These are phyloP conservation scores for Sordariomycetes sp. DNA, from an alignment of 2,329 filamentous ascomycete genomes.

Conservation along the genomic window DNA sequence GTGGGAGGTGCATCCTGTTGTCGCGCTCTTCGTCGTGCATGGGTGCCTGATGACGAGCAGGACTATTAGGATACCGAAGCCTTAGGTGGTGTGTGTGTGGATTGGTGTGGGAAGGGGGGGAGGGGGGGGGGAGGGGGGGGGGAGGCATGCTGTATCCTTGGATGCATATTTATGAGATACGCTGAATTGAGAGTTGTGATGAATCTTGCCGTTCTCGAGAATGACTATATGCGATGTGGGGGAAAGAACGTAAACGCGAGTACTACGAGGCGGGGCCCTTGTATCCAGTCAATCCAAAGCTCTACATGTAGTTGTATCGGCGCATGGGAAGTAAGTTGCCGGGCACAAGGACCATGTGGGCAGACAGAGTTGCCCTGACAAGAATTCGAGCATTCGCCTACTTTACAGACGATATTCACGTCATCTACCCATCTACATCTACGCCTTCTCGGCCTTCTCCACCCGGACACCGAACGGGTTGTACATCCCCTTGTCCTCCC, in stretches of 20 bases:
- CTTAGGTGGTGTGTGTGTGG: slow-evolving; percentile 24
- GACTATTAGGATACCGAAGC: slow-evolving; percentile 90
- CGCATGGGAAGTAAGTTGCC: too few relatives aligned
- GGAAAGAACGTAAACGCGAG: neutral
- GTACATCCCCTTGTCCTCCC: slow-evolving; percentile 22
- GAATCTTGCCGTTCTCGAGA: neutral
- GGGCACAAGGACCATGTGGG: neutral
- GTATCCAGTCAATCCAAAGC: too few relatives aligned
- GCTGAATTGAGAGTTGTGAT: neutral
- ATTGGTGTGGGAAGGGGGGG: neutral
- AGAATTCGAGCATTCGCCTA: neutral
- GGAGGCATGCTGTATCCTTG: neutral
- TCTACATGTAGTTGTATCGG: too few relatives aligned
- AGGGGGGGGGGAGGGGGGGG: neutral
- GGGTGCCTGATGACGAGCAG: slow-evolving; percentile 93
- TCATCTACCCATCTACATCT: neutral
- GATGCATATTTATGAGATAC: neutral
- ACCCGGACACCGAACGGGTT: slow-evolving; percentile 9
- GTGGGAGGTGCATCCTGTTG: slow-evolving; percentile 76
- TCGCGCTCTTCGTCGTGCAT: slow-evolving; percentile 70
- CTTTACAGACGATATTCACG: neutral
- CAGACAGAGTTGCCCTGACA: neutral
- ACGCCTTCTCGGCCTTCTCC: neutral
- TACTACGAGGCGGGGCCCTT: neutral
- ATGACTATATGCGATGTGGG: neutral